Percentiles rank a stretch among this genome's conserved stretches.
These are phyloP conservation scores for Candida nemodendra DNA, from an alignment of 805 yeast genomes.

Conservation along the genomic window DNA sequence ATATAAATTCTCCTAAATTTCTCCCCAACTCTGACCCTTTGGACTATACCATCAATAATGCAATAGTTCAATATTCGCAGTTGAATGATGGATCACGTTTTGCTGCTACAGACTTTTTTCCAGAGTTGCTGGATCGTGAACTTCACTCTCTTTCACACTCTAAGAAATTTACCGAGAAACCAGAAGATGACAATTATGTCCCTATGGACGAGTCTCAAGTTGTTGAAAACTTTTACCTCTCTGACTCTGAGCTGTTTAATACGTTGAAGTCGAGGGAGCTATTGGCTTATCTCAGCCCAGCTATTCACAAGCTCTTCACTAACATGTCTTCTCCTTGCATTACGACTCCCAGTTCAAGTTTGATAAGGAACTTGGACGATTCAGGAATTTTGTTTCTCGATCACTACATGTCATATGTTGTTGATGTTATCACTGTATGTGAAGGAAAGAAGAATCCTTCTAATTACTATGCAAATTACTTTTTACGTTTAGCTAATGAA, in stretches of 20 bases:
- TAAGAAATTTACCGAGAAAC: neutral
- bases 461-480: constrained; percentile 51
- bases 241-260: constrained; percentile 27
- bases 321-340: constrained; percentile 15
- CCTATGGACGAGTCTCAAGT: constrained; percentile 39
- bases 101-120: neutral
- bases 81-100: neutral
- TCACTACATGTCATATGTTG: constrained; percentile 49
- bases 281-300: constrained; percentile 27
- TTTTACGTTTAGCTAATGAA: constrained; percentile 50
- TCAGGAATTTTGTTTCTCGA: constrained; percentile 45
- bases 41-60: constrained; percentile 11
- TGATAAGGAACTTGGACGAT: constrained; percentile 37
- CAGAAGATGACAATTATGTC: constrained; percentile 18
- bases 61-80: constrained; percentile 2
- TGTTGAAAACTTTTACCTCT: constrained; percentile 28
- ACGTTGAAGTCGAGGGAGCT: constrained; percentile 22
- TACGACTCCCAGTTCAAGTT: constrained; percentile 22
- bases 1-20: constrained; percentile 10
- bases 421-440: constrained; percentile 41
- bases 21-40: constrained; percentile 5
- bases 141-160: neutral
- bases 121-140: no score
- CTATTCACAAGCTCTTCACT: constrained; percentile 26
- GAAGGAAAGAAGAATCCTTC: constrained; percentile 46